Evolutionary conservation across 2,329 filamentous ascomycete genomes (phyloP).

Genomic region (Xylaria hypoxylon): DNA sequence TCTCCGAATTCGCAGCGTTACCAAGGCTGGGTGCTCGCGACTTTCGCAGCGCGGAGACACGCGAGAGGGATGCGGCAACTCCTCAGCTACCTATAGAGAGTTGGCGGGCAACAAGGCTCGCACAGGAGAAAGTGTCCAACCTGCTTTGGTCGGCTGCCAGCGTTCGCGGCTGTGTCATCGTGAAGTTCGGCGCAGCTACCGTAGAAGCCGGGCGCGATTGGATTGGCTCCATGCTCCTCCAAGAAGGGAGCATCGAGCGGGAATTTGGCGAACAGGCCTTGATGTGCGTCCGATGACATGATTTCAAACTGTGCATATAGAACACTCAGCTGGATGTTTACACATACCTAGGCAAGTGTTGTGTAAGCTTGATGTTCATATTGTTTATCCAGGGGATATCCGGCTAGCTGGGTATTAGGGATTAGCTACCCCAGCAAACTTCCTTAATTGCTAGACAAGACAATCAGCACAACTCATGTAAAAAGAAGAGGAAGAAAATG

Average conservation of each 20-base stretch:
- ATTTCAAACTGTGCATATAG: background rate
- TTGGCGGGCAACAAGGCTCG: conserved; percentile 68
- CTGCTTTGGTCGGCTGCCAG: conserved; percentile 86
- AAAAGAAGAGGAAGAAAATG: background rate
- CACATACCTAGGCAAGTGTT: background rate
- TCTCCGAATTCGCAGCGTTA: conserved; percentile 79
- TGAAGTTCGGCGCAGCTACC: conserved; percentile 88
- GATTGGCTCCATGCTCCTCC: conserved; percentile 79
- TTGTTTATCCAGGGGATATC: background rate
- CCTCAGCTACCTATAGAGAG: conserved; percentile 56
- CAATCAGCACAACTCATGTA: background rate
- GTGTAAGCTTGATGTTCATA: background rate
- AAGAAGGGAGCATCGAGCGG: conserved; percentile 76
- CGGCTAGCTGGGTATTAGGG: background rate
- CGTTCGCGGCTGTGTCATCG: conserved; percentile 84
- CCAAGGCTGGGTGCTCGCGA: conserved; percentile 86
- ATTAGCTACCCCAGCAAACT: background rate
- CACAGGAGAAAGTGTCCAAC: conserved; percentile 67
- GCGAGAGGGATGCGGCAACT: conserved; percentile 56
- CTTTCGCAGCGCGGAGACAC: conserved; percentile 69
- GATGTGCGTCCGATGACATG: conserved; percentile 73
- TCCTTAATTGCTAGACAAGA: background rate
- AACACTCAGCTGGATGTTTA: background rate
- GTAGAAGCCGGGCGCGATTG: conserved; percentile 85
- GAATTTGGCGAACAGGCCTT: conserved; percentile 85